Percentiles rank a stretch among this genome's conserved stretches.
phyloP scores from a whole-genome alignment of 2,329 filamentous ascomycete genomes.

The Colletotrichum sp. region DNA sequence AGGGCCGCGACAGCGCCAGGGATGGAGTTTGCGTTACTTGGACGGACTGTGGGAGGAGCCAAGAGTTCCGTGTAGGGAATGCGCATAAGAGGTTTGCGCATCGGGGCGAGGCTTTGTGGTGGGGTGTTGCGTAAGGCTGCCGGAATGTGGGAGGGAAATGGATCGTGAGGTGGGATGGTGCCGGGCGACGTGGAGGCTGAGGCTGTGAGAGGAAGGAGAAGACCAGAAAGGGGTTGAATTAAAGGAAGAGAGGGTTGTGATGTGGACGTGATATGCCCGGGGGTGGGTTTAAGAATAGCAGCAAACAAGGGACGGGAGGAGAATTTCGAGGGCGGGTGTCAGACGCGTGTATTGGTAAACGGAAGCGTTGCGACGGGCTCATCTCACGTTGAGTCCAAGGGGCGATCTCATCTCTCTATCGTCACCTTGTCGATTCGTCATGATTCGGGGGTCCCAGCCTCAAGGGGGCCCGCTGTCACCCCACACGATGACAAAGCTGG shows the following conservation, averaged over 20 bases:
- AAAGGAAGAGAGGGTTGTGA: neutral
- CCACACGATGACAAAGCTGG: constrained; percentile 11
- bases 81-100: constrained; percentile 78
- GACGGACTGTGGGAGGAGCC: constrained; percentile 76
- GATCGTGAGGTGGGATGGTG: neutral
- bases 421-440: constrained; percentile 12
- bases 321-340: neutral
- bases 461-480: neutral
- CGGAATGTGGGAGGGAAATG: constrained; percentile 11
- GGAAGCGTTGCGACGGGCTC: constrained; percentile 3
- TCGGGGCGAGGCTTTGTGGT: constrained; percentile 31
- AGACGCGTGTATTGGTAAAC: constrained; percentile 2
- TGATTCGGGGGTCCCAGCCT: constrained; percentile 6
- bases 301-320: neutral
- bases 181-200: constrained; percentile 3
- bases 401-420: neutral
- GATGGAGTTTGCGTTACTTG: constrained; percentile 71
- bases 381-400: constrained; percentile 7
- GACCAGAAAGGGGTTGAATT: neutral
- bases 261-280: neutral
- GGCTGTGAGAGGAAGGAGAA: neutral
- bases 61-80: constrained; percentile 91
- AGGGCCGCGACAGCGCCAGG: constrained; percentile 80
- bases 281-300: neutral
- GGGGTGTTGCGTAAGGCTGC: constrained; percentile 9